Conservation (phyloP, 768 basidiomycete species). For the Suillus fuscotomentosus region DNA sequence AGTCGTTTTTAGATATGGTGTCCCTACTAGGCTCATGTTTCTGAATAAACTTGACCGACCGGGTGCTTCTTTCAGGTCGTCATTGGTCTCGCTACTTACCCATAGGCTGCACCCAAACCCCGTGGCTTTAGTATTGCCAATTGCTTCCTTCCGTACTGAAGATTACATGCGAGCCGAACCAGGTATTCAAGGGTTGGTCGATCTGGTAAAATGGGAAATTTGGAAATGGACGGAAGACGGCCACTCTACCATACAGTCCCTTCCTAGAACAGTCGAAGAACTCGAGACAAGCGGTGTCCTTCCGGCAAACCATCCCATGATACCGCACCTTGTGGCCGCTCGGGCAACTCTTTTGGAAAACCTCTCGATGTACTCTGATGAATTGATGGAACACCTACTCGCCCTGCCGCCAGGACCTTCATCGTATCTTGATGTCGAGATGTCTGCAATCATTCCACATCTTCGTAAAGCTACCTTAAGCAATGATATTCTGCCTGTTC, state of each 20-base stretch:
- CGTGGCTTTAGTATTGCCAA: slow-evolving; percentile 64
- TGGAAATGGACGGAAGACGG: slow-evolving; percentile 70
- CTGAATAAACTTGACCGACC: slow-evolving; percentile 88
- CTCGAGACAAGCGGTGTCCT: slow-evolving; percentile 45
- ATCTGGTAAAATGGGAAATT: slow-evolving; percentile 80
- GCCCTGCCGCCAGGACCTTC: slow-evolving; percentile 53
- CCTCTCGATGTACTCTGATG: slow-evolving; percentile 77
- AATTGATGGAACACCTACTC: slow-evolving; percentile 74
- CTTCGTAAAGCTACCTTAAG: slow-evolving; percentile 67
- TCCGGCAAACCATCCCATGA: slow-evolving; percentile 61
- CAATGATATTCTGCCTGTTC: slow-evolving; percentile 69
- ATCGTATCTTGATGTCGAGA: slow-evolving; percentile 62
- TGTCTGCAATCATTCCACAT: slow-evolving; percentile 53
- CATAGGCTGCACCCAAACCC: slow-evolving; percentile 78
- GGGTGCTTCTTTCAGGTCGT: slow-evolving; percentile 75
- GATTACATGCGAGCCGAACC: slow-evolving; percentile 76
- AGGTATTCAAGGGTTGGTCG: slow-evolving; percentile 81
- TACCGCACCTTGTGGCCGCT: slow-evolving; percentile 64
- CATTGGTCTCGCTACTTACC: slow-evolving; percentile 68
- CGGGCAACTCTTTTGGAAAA: slow-evolving; percentile 73
- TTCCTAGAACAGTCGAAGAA: slow-evolving; percentile 51
- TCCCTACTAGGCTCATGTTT: slow-evolving; percentile 75
- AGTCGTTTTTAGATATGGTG: slow-evolving; percentile 60
- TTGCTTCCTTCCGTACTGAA: slow-evolving; percentile 69
- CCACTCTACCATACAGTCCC: slow-evolving; percentile 36